Evolutionary conservation across 805 yeast genomes (phyloP), one percentile per base, ranked within the genome.

Genomic region (Yamadazyma akitaensis): DNA sequence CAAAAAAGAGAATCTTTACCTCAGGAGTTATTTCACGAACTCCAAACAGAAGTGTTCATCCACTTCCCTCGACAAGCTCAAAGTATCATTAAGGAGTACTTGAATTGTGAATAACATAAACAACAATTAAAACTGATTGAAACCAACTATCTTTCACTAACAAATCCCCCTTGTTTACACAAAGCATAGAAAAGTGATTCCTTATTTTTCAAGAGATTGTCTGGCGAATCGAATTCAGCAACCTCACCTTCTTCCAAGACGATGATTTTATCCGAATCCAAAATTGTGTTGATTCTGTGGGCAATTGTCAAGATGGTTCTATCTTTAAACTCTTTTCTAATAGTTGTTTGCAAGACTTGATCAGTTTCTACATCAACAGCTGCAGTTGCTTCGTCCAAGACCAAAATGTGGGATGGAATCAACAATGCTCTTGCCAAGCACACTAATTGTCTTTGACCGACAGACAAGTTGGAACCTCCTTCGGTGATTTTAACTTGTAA

Each of bases 291-390:
- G 58, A 87, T 70, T 70, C 96, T 76, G 62, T 87, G 96, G 1
- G 96, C 96, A 68, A 87, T 87, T 1, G 95, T 87, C 54, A 87
- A 70, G 55, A 87, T 87, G 0, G 95, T 87, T 63, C 90, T 76
- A 44, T 85, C 84, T 52, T 80, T 79, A 59, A 87, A 87, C 36
- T 86, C 89, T 1, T 75, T 67, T 65, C 94, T 76, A 43, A 87
- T 87, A 1, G 96, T 87, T 51, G 84, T 80, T 68, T 87, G 95
- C 43, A 87, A 75, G 46, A 86, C 77, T 51, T 80, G 70, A 64
- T 87, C 96, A 2, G 96, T 87, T 60, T 85, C 88, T 31, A 86
- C 91, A 65, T 87, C 96, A 43, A 87, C 94, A 5, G 92, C 90
- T 3, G 96, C 94, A 2, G 96, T 87, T 11, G 95, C 95, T 65